These are phyloP conservation scores for Penicillium paradoxum DNA, from an alignment of 495 filamentous ascomycete species.

Conservation along the genomic window DNA sequence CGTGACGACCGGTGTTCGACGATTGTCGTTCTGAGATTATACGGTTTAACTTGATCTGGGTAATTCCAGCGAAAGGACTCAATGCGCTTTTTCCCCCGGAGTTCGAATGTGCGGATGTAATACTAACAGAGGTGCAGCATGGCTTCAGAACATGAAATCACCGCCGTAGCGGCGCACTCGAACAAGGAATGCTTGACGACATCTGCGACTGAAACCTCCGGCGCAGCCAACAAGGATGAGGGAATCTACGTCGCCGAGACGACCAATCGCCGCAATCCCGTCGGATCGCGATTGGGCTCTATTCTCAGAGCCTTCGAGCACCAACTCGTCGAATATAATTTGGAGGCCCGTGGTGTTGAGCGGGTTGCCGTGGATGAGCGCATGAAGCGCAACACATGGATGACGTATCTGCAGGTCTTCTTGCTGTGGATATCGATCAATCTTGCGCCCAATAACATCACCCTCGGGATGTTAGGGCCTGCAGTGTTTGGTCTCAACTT, in stretches of 20 bases:
- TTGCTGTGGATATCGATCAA: constrained; percentile 74
- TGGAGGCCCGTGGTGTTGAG: constrained; percentile 72
- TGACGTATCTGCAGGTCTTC: constrained; percentile 57
- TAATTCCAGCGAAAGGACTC: constrained; percentile 59
- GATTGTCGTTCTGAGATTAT: constrained; percentile 51
- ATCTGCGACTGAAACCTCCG: constrained; percentile 3
- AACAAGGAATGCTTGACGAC: constrained; percentile 15
- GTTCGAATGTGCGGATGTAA: neutral
- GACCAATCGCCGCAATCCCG: constrained; percentile 14
- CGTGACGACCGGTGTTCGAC: constrained; percentile 51
- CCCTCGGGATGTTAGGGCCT: constrained; percentile 67
- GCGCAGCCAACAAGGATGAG: constrained; percentile 18
- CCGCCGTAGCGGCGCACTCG: constrained; percentile 26
- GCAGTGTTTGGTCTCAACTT: constrained; percentile 66
- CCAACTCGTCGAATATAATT: constrained; percentile 47
- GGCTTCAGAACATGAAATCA: constrained; percentile 28
- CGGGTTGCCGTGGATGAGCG: constrained; percentile 61
- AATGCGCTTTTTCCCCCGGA: constrained; percentile 35
- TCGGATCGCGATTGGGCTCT: constrained; percentile 28
- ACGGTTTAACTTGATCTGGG: constrained; percentile 61
- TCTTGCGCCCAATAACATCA: constrained; percentile 70
- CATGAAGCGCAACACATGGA: constrained; percentile 47
- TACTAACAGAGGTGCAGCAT: constrained; percentile 34
- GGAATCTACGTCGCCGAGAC: constrained; percentile 11
- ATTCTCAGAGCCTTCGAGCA: constrained; percentile 36